phyloP scores from a whole-genome alignment of 2,329 filamentous ascomycete species.

The Fusarium multiceps region DNA sequence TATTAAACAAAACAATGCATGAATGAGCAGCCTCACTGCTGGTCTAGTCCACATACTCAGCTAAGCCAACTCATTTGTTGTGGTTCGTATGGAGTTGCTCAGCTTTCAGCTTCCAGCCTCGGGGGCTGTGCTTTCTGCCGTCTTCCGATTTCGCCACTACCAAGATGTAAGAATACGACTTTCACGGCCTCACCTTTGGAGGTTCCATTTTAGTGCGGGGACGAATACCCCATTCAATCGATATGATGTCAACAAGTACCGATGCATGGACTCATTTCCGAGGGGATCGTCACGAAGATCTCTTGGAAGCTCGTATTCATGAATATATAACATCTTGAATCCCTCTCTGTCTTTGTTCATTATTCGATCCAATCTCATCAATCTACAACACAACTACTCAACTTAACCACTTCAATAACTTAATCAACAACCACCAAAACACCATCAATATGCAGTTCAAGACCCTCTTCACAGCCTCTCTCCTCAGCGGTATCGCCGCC shows the following conservation, averaged over 20 bases:
- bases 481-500: conserved; percentile 23
- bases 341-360: not conserved
- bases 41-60: not conserved
- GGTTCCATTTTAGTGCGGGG: not conserved
- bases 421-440: not conserved
- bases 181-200: too few species aligned
- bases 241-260: conserved; percentile 38
- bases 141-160: too few species aligned
- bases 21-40: not conserved
- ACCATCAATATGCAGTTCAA: conserved; percentile 43
- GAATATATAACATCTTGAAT: conserved; percentile 16
- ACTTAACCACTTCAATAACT: too few species aligned
- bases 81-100: not conserved
- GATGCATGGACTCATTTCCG: conserved; percentile 18
- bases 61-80: not conserved
- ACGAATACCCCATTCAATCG: not conserved
- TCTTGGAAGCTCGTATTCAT: conserved; percentile 16
- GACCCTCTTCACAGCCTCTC: conserved; percentile 35
- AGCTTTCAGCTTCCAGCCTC: not conserved
- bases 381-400: not conserved
- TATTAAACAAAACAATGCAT: not conserved
- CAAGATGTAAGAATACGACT: not conserved
- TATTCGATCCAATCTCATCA: not conserved
- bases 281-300: conserved; percentile 32
- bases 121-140: not conserved